Percentiles rank a stretch among this genome's conserved stretches.
These are phyloP conservation scores for Coelastrella sp. DNA, from an alignment of 139 green algal genomes.

Conservation along the genomic window DNA sequence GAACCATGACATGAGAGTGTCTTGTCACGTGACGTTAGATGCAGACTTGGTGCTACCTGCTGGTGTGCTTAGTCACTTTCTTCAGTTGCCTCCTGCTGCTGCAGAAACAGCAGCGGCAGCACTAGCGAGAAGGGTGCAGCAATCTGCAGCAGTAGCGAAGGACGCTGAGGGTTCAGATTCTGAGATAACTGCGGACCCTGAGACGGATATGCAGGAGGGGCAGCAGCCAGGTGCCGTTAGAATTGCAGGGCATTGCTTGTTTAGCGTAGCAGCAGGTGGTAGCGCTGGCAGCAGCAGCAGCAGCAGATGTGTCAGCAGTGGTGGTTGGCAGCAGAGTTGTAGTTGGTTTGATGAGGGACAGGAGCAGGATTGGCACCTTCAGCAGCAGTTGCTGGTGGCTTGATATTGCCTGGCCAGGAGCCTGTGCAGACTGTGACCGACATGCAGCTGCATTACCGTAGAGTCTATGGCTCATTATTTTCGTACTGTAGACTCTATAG, in stretches of 20 bases:
- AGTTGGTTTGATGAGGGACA: conserved; percentile 8
- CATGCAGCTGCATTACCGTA: too few species aligned
- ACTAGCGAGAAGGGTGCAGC: background rate
- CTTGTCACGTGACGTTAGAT: background rate
- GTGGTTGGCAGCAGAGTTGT: background rate
- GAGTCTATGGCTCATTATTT: too few species aligned
- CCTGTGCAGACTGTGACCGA: too few species aligned
- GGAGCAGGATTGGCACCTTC: background rate
- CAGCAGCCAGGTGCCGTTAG: background rate
- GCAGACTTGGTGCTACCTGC: background rate
- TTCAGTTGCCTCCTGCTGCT: background rate
- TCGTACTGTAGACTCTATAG: too few species aligned
- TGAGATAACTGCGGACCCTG: background rate
- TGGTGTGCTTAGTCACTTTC: background rate
- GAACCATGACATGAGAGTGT: too few species aligned
- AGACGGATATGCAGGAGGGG: background rate
- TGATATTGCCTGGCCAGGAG: background rate
- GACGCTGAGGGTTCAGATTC: background rate
- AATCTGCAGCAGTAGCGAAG: background rate
- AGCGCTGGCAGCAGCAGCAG: background rate
- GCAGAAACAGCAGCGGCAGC: conserved; percentile 28
- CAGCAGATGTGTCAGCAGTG: background rate
- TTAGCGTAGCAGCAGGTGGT: background rate
- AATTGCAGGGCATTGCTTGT: background rate
- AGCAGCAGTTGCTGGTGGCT: background rate